Evolutionary conservation across 2,329 filamentous ascomycete genomes (phyloP), one percentile per base, ranked within the genome.

Genomic region (Penicillium sp.): DNA sequence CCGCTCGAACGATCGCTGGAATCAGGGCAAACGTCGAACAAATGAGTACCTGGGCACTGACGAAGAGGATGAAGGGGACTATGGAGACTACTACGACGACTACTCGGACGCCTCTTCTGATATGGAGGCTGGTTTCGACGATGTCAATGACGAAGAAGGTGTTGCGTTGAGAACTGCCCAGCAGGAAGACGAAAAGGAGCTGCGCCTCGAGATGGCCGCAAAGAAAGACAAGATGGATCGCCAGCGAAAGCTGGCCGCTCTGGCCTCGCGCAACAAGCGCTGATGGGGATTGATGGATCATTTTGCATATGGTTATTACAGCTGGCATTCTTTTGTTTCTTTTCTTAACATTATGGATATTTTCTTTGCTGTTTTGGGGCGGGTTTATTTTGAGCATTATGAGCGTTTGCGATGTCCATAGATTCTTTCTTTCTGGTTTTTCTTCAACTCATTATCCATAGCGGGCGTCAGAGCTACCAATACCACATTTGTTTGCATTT

Each of bases 51-150:
- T 70, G 25, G 67, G 54, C 8, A 70, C 69, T 0, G 69, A 72
- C 31, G 69, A 71, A 46, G 67, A 71, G 52, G 69, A 71, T 12
- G 67, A 70, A 47, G 67, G 61, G 3, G 65, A 66, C 9, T 63
- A 59, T 36, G 64, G 37, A 22, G 61, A 57, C 26, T 61, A 64
- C 34, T 61, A 67, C 9, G 65, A 67, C 43, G 64, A 65, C 42
- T 67, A 64, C 33, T 70, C 67, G 1, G 68, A 69, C 36, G 65
- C 43, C 25, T 70, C 66, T 6, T 70, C 67, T n/a, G 70, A 70
- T 42, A 73, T 73, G 70, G 70, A 73, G 52, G 70, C 68, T 33
- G 71, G 68, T 14, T 56, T 67, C 13, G 56, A 62, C 34, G 69
- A 72, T 42, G 52, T 73, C 32, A 67, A 69, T 37, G 45, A 60